Base-by-base conservation (phyloP, 768 basidiomycete genomes). In the Gymnopilus junonius region DNA sequence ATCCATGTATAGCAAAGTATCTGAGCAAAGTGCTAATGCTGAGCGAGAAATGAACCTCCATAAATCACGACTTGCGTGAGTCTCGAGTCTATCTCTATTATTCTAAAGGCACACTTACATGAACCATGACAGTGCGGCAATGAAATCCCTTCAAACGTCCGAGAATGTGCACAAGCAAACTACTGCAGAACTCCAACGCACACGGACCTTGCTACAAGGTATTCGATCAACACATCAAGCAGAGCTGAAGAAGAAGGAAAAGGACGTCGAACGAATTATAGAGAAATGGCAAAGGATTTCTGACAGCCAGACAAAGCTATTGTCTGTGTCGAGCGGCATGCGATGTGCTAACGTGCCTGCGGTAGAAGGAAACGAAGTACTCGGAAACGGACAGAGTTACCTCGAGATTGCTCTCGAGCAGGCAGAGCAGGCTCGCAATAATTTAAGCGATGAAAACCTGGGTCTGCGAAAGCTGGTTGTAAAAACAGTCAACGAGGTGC, bases 161-260 rank as follows among this genome's bases (percentile, higher is more conserved):
- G 90, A 94, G 70, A 76, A 78, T 3, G 81, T 85, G 4, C 90
- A 92, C 69, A 94, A 91, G 65, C 87, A 90, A 67, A 90, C 91
- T 1, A 79, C 81, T 5, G 75, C 79, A 1, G 91, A 93, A 64
- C 83, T 94, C 2, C 89, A 90, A 68, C 88, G 91, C 25, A 87
- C 88, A n/a, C 85, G 89, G 46, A 83, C 86, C 1, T 74, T 87
- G 0, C 70, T 95, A 11, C 91, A 92, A 65, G 85, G 85, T 10
- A 78, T 92, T 12, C 87, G 94, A 25, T 80, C 86, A 40, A 84
- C 88, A 0, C 86, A 93, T 64, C 82, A 85, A 60, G 80, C 82
- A 35, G 94, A 95, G 71, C 72, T 93, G 34, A 93, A 89, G 82
- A 91, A 90, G 80, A 86, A 85, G 69, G 93, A 95, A 67, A 90